Evolutionary conservation across 1,284 basidiomycete genomes (phyloP).

Genomic region (Puccinia horiana): DNA sequence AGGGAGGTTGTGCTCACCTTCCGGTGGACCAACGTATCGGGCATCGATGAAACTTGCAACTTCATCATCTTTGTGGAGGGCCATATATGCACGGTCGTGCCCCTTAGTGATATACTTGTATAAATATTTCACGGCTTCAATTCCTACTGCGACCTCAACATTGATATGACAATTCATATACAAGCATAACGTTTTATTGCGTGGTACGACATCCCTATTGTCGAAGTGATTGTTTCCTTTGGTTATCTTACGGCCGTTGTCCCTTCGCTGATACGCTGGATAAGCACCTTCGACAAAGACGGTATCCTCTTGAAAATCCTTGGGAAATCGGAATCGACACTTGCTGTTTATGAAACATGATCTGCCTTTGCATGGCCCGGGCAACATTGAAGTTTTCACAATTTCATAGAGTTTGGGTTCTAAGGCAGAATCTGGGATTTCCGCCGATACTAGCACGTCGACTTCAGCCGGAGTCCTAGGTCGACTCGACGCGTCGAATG

Average conservation of each 20-base stretch:
- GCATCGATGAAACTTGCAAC: not conserved
- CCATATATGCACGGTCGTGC: not conserved
- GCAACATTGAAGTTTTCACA: slow-evolving; percentile 61
- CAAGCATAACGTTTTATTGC: not conserved
- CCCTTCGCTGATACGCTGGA: not conserved
- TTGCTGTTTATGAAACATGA: slow-evolving; percentile 61
- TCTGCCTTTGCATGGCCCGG: slow-evolving; percentile 61
- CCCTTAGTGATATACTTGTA: slow-evolving; percentile 40
- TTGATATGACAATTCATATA: slow-evolving; percentile 28
- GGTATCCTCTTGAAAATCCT: slow-evolving; percentile 59
- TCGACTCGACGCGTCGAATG: not conserved
- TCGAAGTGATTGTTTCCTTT: not conserved
- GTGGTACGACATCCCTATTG: slow-evolving; percentile 17
- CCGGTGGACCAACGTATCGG: slow-evolving; percentile 16
- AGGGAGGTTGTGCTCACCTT: not conserved
- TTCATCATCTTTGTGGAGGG: not conserved
- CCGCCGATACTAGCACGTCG: slow-evolving; percentile 60
- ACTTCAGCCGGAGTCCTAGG: slow-evolving; percentile 57
- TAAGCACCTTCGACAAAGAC: slow-evolving; percentile 60
- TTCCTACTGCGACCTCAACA: slow-evolving; percentile 11
- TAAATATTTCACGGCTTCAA: slow-evolving; percentile 26
- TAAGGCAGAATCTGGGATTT: slow-evolving; percentile 60
- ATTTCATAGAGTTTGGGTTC: slow-evolving; percentile 60
- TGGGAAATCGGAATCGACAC: slow-evolving; percentile 62
- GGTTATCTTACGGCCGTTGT: not conserved